Base-by-base conservation (phyloP, 257 asterid species). In the Solanum phureja region DNA sequence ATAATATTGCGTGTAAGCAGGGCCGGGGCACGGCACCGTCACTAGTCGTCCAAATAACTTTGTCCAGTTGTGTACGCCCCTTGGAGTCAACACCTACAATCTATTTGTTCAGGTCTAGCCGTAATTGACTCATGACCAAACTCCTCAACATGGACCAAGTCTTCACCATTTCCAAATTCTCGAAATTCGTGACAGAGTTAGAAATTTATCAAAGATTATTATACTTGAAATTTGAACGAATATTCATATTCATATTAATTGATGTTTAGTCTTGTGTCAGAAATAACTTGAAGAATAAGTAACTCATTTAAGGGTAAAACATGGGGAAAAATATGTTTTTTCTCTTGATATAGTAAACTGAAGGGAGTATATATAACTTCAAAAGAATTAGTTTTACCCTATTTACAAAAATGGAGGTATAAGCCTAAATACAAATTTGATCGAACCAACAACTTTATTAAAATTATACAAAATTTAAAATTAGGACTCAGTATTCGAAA, bases 71-170 rank as follows among this genome's bases (percentile, higher is more conserved):
- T 46, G 62, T 14, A 79, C 64, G 16, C 64, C 62, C 23, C 34
- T 27, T 79, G 4, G 85, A 81, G 68, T 81, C 85, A 49, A 81
- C 64, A 56, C 37, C 21, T 42, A 12, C 62, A 75, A 75, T 38
- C 62, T 16, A 33, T 72, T 3, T 44, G 11, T 79, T 44, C 68
- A 49, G 16, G 68, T 29, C 85, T 81, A 46, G 85, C 85, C 85
- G 85, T 42, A 81, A 81, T 81, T 81, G 85, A 81, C 85, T 81
- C 85, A 16, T 16, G 18, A 46, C 24, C 40, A 33, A 79, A 46
- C 37, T 5, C 24, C n/a, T 77, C n/a, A 16, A 27, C 21, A 9
- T 1, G 3, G 85, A 44, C 85, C 69, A 81, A 81, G 85, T 81
- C 85, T 81, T 16, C 84, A 46, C 29, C 68, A 81, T 81, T 81